Conservation (phyloP, 139 green algal species). For the Chlamydomonas sp. region DNA sequence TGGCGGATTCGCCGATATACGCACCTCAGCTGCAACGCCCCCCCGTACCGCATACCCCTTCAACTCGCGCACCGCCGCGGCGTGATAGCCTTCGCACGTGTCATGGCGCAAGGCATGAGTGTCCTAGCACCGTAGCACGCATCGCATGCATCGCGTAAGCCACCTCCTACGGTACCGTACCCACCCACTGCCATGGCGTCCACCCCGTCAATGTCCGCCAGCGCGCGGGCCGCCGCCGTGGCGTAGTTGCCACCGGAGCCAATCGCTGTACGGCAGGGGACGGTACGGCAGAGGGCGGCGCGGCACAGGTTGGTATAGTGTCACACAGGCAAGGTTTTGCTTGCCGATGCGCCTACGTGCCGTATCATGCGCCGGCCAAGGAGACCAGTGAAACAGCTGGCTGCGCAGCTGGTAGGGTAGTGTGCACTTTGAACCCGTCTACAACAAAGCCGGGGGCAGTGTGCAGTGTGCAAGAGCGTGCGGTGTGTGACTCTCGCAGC, state of each 20-base stretch:
- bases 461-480: no score
- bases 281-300: neutral
- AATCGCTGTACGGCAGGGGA: constrained; percentile 42
- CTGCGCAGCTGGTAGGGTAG: no score
- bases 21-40: neutral
- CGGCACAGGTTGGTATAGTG: neutral
- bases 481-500: no score
- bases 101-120: no score
- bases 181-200: constrained; percentile 63
- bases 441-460: no score
- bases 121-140: no score
- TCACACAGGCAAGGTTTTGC: neutral
- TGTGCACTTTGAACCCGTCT: no score
- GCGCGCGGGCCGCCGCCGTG: constrained; percentile 68
- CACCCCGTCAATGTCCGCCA: constrained; percentile 72
- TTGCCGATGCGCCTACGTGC: neutral
- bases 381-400: no score
- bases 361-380: neutral
- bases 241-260: constrained; percentile 68
- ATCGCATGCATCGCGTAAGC: no score
- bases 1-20: no score
- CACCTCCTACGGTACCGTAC: neutral
- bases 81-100: no score
- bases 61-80: no score
- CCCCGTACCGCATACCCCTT: neutral